Evolutionary conservation across 2,329 filamentous ascomycete species (phyloP).

Genomic region (Dactylellina sp.): DNA sequence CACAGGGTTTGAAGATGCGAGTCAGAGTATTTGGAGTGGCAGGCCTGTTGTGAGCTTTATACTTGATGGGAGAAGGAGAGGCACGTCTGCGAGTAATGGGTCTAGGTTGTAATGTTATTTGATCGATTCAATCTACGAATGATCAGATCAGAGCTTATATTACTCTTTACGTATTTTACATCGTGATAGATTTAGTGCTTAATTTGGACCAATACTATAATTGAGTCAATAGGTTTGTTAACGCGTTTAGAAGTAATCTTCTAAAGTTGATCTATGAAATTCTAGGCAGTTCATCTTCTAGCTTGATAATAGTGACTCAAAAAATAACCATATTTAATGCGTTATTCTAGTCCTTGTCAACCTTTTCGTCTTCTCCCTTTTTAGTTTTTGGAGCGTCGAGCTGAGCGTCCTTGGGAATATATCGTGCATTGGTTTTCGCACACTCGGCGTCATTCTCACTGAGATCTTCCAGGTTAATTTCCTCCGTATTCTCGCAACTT

Average conservation of each 20-base stretch:
- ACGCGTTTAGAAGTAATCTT: too few species aligned
- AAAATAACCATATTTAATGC: too few species aligned
- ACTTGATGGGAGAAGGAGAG: constrained; percentile 27
- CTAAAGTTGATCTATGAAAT: too few species aligned
- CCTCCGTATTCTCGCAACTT: background rate
- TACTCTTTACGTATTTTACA: too few species aligned
- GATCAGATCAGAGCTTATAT: too few species aligned
- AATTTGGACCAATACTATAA: too few species aligned
- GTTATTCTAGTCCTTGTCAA: too few species aligned
- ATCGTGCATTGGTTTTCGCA: background rate
- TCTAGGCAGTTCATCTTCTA: too few species aligned
- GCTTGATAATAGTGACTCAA: too few species aligned
- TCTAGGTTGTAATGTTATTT: constrained; percentile 14
- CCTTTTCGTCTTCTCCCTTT: background rate
- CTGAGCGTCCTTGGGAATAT: background rate
- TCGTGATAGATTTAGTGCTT: too few species aligned
- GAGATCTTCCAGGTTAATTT: background rate
- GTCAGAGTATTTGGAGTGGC: constrained; percentile 48
- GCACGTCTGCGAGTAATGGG: constrained; percentile 23
- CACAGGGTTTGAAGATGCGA: constrained; percentile 25
- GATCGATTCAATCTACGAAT: too few species aligned
- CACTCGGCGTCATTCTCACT: background rate
- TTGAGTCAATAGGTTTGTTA: too few species aligned
- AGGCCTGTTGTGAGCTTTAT: constrained; percentile 43
- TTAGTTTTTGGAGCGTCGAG: background rate